A percentile compares a stretch with the other conserved stretches of the same genome.
Evolutionary conservation across 495 filamentous ascomycete genomes (phyloP).

Genomic region (Ascodesmis nigricans): DNA sequence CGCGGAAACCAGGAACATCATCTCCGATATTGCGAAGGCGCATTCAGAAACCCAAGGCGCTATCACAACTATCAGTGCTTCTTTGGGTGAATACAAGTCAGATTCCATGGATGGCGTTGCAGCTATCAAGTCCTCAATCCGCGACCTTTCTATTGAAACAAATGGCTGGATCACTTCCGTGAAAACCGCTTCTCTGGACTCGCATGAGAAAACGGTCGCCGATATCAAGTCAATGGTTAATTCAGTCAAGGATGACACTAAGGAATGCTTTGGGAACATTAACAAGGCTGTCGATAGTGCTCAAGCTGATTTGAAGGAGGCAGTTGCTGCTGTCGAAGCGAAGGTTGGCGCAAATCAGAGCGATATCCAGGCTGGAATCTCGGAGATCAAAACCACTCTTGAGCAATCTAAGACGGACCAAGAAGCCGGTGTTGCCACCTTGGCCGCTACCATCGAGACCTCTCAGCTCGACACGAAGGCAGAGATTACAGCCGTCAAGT

Average conservation of each 20-base stretch:
- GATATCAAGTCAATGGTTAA: constrained; percentile 66
- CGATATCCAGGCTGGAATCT: constrained; percentile 4
- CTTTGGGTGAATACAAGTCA: constrained; percentile 7
- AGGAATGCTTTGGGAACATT: constrained; percentile 53
- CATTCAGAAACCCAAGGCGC: constrained; percentile 8
- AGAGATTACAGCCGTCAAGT: constrained; percentile 19
- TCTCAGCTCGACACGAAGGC: constrained; percentile 31
- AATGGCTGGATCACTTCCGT: constrained; percentile 9
- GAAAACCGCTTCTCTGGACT: constrained; percentile 14
- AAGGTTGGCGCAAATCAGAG: constrained; percentile 20
- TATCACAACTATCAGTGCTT: constrained; percentile 10
- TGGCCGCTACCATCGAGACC: constrained; percentile 23
- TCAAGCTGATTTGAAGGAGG: constrained; percentile 25
- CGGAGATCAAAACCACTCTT: constrained; percentile 8
- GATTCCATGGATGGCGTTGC: constrained; percentile 12
- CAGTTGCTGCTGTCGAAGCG: constrained; percentile 14
- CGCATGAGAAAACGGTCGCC: constrained; percentile 26
- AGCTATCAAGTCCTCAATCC: constrained; percentile 7
- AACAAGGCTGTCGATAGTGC: constrained; percentile 62
- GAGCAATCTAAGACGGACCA: constrained; percentile 9
- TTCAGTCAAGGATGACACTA: constrained; percentile 57
- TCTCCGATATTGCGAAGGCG: constrained; percentile 10
- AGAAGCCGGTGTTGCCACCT: constrained; percentile 2
- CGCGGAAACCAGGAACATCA: constrained; percentile 9
- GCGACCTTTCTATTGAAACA: constrained; percentile 12